Evolutionary conservation across 805 yeast species (phyloP).

Genomic region (Saccharomycopsis selenospora): DNA sequence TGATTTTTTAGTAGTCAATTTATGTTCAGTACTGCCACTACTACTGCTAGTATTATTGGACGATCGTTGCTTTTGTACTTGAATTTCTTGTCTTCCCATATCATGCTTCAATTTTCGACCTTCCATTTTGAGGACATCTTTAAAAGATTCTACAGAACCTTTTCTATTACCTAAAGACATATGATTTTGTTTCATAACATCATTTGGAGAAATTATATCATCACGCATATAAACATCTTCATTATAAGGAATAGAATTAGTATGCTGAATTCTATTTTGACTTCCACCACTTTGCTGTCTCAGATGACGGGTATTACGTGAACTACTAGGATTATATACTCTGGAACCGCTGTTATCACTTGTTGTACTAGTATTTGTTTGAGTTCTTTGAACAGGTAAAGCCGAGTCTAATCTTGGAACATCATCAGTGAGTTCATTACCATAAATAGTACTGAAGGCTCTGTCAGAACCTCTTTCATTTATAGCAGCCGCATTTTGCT

Average conservation of each 20-base stretch:
- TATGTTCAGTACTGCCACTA: constrained; percentile 1
- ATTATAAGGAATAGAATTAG: neutral
- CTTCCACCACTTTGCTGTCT: neutral
- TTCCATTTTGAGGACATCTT: constrained; percentile 15
- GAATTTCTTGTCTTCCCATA: constrained; percentile 20
- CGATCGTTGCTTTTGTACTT: constrained; percentile 7
- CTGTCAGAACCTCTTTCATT: constrained; percentile 1
- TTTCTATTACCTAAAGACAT: constrained; percentile 6
- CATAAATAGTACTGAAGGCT: constrained; percentile 18
- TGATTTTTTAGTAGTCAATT: constrained; percentile 15
- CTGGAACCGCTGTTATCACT: neutral
- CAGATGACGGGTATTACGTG: constrained; percentile 1
- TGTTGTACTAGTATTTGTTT: neutral
- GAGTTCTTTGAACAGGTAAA: neutral
- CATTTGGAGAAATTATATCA: constrained; percentile 18
- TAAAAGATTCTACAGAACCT: constrained; percentile 17
- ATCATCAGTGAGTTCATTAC: constrained; percentile 6
- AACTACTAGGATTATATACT: no score
- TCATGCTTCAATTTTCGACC: constrained; percentile 15
- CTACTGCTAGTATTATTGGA: neutral
- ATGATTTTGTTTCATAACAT: constrained; percentile 11
- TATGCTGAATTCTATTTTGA: neutral
- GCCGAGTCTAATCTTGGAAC: neutral
- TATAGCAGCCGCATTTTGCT: neutral
- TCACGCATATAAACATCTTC: constrained; percentile 2